Percentiles rank a stretch among this genome's conserved stretches.
Evolutionary conservation across 2,329 filamentous ascomycete genomes (phyloP).

Genomic region (Xylariaceae sp.): DNA sequence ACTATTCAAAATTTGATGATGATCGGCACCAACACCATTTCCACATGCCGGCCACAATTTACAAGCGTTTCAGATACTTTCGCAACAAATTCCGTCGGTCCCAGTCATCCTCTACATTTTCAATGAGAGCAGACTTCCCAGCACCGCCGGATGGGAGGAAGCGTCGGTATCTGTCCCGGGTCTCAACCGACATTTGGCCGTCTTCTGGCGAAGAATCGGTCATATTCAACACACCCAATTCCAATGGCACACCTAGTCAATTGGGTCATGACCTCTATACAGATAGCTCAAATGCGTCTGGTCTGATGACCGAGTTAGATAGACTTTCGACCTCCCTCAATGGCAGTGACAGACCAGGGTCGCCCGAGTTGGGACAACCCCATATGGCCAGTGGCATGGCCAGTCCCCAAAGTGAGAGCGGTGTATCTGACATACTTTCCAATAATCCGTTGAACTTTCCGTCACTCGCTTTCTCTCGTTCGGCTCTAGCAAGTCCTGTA

Average conservation of each 20-base stretch:
- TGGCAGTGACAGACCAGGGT: constrained; percentile 4
- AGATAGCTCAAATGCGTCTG: constrained; percentile 11
- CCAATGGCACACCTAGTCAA: constrained; percentile 12
- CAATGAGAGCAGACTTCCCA: constrained; percentile 28
- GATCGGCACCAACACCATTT: constrained; percentile 17
- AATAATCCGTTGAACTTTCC: constrained; percentile 14
- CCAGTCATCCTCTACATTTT: constrained; percentile 26
- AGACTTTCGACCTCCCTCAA: constrained; percentile 22
- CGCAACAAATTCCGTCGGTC: constrained; percentile 20
- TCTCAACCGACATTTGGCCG: constrained; percentile 27
- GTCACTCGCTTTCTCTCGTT: constrained; percentile 9
- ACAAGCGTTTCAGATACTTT: constrained; percentile 23
- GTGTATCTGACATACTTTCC: constrained; percentile 7
- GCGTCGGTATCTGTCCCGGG: constrained; percentile 28
- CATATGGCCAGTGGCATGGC: constrained; percentile 6
- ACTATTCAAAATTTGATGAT: constrained; percentile 18
- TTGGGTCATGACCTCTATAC: constrained; percentile 16
- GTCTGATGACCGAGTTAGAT: constrained; percentile 27
- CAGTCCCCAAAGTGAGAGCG: constrained; percentile 12
- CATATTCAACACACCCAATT: constrained; percentile 30
- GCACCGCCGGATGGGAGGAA: constrained; percentile 24
- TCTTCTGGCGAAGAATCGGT: constrained; percentile 30
- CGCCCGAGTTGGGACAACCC: constrained; percentile 11
- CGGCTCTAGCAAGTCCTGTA: constrained; percentile 9
- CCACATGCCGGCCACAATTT: constrained; percentile 18